Conservation (phyloP, 257 asterid species). For the Pogostemon cablin region DNA sequence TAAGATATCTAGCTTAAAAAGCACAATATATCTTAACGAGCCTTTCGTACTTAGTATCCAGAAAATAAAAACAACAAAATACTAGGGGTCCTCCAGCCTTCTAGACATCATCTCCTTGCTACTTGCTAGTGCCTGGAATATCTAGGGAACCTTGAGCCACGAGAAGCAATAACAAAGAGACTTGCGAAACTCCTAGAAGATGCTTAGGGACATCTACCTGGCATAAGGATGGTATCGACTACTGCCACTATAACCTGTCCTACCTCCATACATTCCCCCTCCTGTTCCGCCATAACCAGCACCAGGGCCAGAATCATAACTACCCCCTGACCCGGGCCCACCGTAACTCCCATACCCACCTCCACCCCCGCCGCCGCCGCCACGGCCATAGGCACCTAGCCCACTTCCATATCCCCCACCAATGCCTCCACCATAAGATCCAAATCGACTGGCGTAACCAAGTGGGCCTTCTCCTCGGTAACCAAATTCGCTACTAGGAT, state of each 20-base stretch:
- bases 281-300: conserved; percentile 76
- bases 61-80: conserved; percentile 30
- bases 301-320: conserved; percentile 79
- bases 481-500: conserved; percentile 71
- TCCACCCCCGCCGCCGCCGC: conserved; percentile 74
- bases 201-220: conserved; percentile 76
- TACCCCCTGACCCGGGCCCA: conserved; percentile 67
- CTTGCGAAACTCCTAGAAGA: conserved; percentile 63
- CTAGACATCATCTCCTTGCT: conserved; percentile 65
- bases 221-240: conserved; percentile 94
- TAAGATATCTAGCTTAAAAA: conserved; percentile 44
- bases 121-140: conserved; percentile 63
- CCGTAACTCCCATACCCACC: conserved; percentile 80
- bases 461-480: conserved; percentile 79
- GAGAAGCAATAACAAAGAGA: conserved; percentile 59
- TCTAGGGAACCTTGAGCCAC: conserved; percentile 58
- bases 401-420: conserved; percentile 81
- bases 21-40: conserved; percentile 32
- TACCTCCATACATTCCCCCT: conserved; percentile 86
- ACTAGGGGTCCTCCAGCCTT: conserved; percentile 59
- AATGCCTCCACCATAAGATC: conserved; percentile 73
- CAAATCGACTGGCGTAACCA: conserved; percentile 76
- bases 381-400: conserved; percentile 81
- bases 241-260: conserved; percentile 92
- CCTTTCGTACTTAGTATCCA: conserved; percentile 36